A percentile compares a stretch with the other conserved stretches of the same genome.
These are phyloP conservation scores for Taxillus chinensis DNA, from an alignment of 164 flowering plant genomes.

Conservation along the genomic window DNA sequence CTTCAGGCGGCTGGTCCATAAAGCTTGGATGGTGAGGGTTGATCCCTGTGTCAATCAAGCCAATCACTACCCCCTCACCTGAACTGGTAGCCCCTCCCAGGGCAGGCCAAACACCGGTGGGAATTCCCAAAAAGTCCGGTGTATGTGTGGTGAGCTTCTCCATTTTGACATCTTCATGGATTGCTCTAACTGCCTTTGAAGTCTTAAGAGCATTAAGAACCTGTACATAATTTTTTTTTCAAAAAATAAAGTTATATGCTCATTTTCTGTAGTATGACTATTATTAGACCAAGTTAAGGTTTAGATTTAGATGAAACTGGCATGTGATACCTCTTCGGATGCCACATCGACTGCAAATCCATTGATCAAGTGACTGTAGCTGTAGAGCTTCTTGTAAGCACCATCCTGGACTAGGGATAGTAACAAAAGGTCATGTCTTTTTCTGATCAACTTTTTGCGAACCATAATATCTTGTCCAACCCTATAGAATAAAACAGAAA, in stretches of 20 bases:
- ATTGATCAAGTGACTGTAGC: slow-evolving; percentile 41
- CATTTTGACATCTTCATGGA: slow-evolving; percentile 43
- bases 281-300: too few relatives aligned
- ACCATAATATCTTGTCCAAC: slow-evolving; percentile 13
- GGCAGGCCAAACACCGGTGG: slow-evolving; percentile 35
- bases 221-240: slow-evolving; percentile 16
- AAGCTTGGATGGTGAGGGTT: slow-evolving; percentile 54
- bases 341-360: slow-evolving; percentile 35
- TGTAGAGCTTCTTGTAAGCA: slow-evolving; percentile 36
- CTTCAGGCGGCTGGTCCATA: slow-evolving; percentile 1
- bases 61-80: slow-evolving; percentile 48
- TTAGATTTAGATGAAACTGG: too few relatives aligned
- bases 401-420: slow-evolving; percentile 26
- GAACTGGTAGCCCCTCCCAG: slow-evolving; percentile 33
- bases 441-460: slow-evolving; percentile 26
- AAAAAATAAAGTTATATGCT: too few relatives aligned
- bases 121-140: slow-evolving; percentile 40
- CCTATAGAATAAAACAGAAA: slow-evolving; percentile 8
- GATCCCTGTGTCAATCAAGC: slow-evolving; percentile 49
- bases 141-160: slow-evolving; percentile 42
- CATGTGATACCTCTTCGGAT: slow-evolving; percentile 24
- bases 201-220: slow-evolving; percentile 21
- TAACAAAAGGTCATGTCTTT: slow-evolving; percentile 29
- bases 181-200: slow-evolving; percentile 25
- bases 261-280: too few relatives aligned